Evolutionary conservation across 352 stramenopile genomes (phyloP), one percentile per base, ranked within the genome.

Genomic region (Phytopythium chamaehyphon): DNA sequence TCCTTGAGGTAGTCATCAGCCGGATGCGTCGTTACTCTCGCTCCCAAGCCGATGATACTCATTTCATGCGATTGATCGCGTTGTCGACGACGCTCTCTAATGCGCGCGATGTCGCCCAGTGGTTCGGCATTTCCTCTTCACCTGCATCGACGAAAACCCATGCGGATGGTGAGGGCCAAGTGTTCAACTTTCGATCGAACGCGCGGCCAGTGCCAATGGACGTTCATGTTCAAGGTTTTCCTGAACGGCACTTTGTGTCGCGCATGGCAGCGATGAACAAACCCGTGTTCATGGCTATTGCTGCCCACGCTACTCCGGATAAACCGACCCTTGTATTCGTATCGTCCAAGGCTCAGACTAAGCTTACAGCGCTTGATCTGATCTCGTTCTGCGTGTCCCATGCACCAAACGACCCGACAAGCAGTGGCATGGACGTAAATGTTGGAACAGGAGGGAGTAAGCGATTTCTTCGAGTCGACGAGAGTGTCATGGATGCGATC

Each of bases 201-300:
- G 95, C 99, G 38, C 86, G 97, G n/a, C 97, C 97, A 0, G 91
- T 99, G 35, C 94, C 96, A 6, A 98, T 98, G 69, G 81, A 97
- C 37, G 88, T 98, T 21, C 95, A 98, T 55, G 93, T 99, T 40
- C 93, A 98, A 65, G 95, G 95, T 10, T 99, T 97, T 53, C 86
- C 95, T 0, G 96, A 97, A 28, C 93, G 96, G 33, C 95, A 99
- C 50, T 99, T 99, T 47, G 97, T 97, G 51, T 88, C 96, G 18
- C 77, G 96, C 15, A 99, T 99, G 97, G 93, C 95, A 4, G 98
- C 95, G 9, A 99, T 99, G 97, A 99, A 99, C 73, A 99, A 99
- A 47, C 97, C 97, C 6, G 98, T 93, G 6, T 99, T 98, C 59
- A 91, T 96, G 52, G 94, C 96, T 19, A 99, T 99, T 50, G 94